phyloP scores from a whole-genome alignment of 495 filamentous ascomycete species.

The Terfezia boudieri region DNA sequence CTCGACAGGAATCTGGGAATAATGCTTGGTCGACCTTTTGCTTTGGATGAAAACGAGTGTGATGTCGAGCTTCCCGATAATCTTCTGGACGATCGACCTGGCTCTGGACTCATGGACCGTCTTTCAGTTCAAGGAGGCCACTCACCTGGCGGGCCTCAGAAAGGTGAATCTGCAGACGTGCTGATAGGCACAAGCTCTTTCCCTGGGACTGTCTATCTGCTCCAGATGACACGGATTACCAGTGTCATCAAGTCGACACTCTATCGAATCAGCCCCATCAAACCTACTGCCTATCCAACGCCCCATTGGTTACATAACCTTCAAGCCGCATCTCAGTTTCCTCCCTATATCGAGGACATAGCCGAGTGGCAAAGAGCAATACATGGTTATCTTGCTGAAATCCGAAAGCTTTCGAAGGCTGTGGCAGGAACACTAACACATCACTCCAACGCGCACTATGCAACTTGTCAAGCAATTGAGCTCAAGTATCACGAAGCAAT shows the following conservation, averaged over 20 bases:
- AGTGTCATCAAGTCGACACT: constrained; percentile 16
- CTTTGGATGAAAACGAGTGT: constrained; percentile 11
- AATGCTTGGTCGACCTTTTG: constrained; percentile 23
- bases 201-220: constrained; percentile 11
- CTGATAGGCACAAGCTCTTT: constrained; percentile 1
- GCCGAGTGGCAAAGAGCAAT: constrained; percentile 11
- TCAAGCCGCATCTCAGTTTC: not conserved
- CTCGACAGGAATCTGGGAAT: constrained; percentile 29
- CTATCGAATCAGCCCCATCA: constrained; percentile 4
- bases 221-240: constrained; percentile 12
- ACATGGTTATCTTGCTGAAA: constrained; percentile 9
- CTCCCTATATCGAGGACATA: constrained; percentile 3
- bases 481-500: constrained; percentile 17
- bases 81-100: constrained; percentile 9
- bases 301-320: not conserved
- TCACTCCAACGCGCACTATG: constrained; percentile 1
- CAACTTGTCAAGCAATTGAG: constrained; percentile 11
- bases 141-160: not conserved
- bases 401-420: constrained; percentile 8
- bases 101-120: constrained; percentile 2
- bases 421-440: not conserved
- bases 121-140: not conserved
- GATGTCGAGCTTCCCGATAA: constrained; percentile 16
- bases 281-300: not conserved
- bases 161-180: not conserved